phyloP scores from a whole-genome alignment of 2,329 filamentous ascomycete species.

The Parascedosporium putredinis region DNA sequence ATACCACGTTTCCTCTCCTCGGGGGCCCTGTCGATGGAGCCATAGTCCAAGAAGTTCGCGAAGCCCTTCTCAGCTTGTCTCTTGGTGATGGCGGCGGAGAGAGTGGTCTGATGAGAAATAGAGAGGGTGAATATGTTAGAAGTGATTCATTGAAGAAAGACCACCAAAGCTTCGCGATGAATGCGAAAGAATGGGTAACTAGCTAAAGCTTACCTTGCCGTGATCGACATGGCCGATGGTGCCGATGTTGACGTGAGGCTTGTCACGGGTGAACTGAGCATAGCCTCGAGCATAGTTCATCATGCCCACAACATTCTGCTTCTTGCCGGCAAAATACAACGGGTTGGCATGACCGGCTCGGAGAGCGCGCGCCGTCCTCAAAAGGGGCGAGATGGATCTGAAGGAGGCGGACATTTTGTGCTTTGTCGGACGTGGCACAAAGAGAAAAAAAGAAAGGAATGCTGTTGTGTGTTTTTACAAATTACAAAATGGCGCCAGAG shows the following conservation, averaged over 20 bases:
- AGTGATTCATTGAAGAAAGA: too few species aligned
- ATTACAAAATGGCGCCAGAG: not conserved
- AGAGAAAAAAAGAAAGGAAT: not conserved
- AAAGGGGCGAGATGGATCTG: constrained; percentile 65
- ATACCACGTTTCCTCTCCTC: constrained; percentile 99
- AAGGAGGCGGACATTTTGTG: constrained; percentile 75
- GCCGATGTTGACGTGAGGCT: constrained; percentile 98
- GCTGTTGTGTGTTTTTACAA: too few species aligned
- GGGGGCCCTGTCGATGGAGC: constrained; percentile 95
- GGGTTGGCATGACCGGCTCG: constrained; percentile 63
- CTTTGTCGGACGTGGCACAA: too few species aligned
- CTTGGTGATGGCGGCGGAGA: constrained; percentile 98
- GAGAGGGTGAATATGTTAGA: constrained; percentile 1
- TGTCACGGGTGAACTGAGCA: constrained; percentile 71
- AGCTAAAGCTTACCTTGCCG: constrained; percentile 63
- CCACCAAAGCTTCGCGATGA: not conserved
- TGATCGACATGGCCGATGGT: constrained; percentile 99
- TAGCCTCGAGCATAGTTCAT: constrained; percentile 57
- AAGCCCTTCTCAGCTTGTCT: constrained; percentile 89
- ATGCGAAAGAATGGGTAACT: not conserved
- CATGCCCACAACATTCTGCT: constrained; percentile 52
- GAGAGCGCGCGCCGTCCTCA: constrained; percentile 71
- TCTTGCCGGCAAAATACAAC: constrained; percentile 58
- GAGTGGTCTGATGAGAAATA: constrained; percentile 61
- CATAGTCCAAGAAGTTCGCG: constrained; percentile 94